Percentiles rank a stretch among this genome's conserved stretches.
Evolutionary conservation across 495 filamentous ascomycete genomes (phyloP).

Genomic region (Neurospora sp.): DNA sequence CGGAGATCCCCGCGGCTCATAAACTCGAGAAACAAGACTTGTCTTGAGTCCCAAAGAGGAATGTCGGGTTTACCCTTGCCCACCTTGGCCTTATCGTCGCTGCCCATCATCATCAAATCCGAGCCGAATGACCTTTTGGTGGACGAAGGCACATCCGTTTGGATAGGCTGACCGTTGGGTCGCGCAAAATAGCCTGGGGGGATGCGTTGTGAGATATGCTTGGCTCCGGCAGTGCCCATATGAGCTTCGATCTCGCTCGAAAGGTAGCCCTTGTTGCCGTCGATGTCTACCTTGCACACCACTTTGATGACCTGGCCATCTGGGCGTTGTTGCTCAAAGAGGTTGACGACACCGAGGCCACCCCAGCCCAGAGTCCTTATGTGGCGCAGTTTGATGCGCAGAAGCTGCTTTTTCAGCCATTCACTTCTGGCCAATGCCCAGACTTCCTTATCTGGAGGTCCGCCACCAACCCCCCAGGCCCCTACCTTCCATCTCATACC

Average conservation of each 20-base stretch:
- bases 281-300: background rate
- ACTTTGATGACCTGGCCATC: background rate
- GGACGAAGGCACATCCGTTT: background rate
- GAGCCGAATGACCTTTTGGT: background rate
- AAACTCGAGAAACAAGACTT: slow-evolving; percentile 7
- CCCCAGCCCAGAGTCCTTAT: background rate
- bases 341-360: background rate
- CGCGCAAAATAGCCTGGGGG: background rate
- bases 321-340: background rate
- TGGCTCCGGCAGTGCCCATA: background rate
- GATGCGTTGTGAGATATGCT: background rate
- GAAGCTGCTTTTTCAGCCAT: background rate
- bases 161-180: background rate
- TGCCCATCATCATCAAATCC: background rate
- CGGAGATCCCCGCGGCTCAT: slow-evolving; percentile 5
- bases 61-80: background rate
- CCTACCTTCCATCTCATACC: background rate
- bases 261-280: background rate
- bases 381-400: background rate
- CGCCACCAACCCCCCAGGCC: background rate
- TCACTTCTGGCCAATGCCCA: background rate
- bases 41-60: background rate
- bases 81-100: background rate
- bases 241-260: background rate
- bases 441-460: background rate